phyloP scores from a whole-genome alignment of 108 stramenopile species.

The Hondaea fermentalgiana region DNA sequence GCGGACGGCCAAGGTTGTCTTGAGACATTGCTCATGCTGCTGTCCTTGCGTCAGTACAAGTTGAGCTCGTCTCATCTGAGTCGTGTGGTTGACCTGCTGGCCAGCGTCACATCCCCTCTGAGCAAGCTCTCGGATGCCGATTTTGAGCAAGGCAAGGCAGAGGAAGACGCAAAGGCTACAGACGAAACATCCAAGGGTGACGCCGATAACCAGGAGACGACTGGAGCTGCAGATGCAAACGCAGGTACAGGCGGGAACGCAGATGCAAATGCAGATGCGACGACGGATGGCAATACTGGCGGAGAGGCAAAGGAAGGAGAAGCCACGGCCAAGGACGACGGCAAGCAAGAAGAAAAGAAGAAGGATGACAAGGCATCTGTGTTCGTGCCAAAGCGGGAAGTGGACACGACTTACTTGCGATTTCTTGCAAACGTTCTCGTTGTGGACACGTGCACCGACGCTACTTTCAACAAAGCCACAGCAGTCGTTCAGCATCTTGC shows the following conservation, averaged over 20 bases:
- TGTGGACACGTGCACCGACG: background rate
- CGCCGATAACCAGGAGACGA: too few species aligned
- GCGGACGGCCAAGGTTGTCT: background rate
- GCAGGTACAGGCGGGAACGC: too few species aligned
- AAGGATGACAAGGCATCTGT: background rate
- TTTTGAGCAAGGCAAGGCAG: background rate
- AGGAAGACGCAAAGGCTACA: background rate
- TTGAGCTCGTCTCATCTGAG: background rate
- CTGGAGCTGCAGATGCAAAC: too few species aligned
- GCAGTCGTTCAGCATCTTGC: background rate
- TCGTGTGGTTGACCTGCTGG: background rate
- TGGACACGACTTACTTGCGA: background rate
- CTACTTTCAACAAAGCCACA: background rate
- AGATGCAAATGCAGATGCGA: too few species aligned
- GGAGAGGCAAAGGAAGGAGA: background rate
- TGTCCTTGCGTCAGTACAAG: background rate
- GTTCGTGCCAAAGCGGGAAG: background rate
- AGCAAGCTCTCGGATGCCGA: background rate
- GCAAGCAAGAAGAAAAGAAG: background rate
- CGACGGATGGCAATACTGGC: background rate
- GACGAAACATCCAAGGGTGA: too few species aligned
- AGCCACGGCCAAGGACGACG: background rate
- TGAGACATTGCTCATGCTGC: background rate
- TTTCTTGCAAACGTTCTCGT: background rate
- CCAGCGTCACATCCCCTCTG: background rate